Evolutionary conservation across 2,329 filamentous ascomycete genomes (phyloP), one percentile per base, ranked within the genome.

Genomic region (Helotiales sp.): DNA sequence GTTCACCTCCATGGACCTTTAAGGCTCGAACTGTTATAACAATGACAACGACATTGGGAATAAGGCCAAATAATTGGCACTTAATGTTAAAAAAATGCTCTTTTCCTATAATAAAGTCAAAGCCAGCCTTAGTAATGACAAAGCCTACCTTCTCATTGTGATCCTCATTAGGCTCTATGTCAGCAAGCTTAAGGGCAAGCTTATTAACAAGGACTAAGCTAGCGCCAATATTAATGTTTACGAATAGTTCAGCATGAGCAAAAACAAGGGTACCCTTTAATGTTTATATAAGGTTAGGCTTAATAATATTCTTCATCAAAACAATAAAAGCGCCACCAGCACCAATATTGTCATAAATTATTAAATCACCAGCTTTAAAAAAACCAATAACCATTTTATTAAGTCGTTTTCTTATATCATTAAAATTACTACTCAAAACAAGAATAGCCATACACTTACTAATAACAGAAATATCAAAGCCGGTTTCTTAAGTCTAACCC

Each of bases 31-130:
- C 92, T 2, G 96, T 99, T 26, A 96, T 95, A 43, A 99, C 96
- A 67, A 99, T 90, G 52, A 99, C 93, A 6, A 97, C 94, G 1
- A 93, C 93, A 76, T 99, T 96, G 1, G 96, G 96, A 2, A 93
- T 88, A 54, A 99, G 89, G 24, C 95, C 95, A 6, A 95, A 97
- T 10, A 93, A 92, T 68, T 96, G 91, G 83, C 96, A 98, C 86
- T 99, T 99, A 85, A 99, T 98, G 84, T 99, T 98, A 89, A 99
- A 98, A 86, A 99, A 99, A 61, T 96, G 91, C 86, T 99, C 96
- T 70, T 96, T 96, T 71, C 96, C 96, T 96, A 99, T 99, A 75
- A 96, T 98, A 82, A 99, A 99, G 81, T 99, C 96, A 80, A 99
- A 99, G 10, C 96, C 96, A 62, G 96, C 95, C 80, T 99, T 96